Base-by-base conservation (phyloP, 2,329 filamentous ascomycete genomes). In the Phyllosticta citriasiana region DNA sequence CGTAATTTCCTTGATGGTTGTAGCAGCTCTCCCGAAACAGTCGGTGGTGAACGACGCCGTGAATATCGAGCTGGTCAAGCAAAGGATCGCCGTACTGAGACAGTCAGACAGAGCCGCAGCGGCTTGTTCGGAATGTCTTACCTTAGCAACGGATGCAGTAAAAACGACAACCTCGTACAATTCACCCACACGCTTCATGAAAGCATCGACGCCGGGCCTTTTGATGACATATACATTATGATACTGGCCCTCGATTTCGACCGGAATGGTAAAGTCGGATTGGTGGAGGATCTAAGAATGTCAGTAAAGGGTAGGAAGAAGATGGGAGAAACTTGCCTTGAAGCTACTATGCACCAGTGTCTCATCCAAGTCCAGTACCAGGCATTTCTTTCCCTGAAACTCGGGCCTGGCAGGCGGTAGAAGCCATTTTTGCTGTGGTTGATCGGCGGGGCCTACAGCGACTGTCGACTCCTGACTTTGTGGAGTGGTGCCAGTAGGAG, bases 141-240 rank as follows among this genome's bases (percentile, higher is more conserved):
- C 91, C 84, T 99, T 99, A 51, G 94, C 97, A 57, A 99, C 94
- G 8, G 94, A 99, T 59, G 94, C 94, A 51, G 94, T 99, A 73
- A 99, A 99, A 54, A 99, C 93, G 26, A 99, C 94, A 56, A 99
- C 93, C 77, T 99, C 94, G 70, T 97, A 99, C 57, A 99, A 81
- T 76, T 99, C 94, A 57, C 94, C 94, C 40, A 99, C 92, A 63
- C 94, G 83, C 80, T 97, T 97, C 91, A 99, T 97, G 76, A 99
- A 99, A 66, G 95, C 88, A 72, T 99, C 94, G 22, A 99, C 94
- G 59, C 94, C 94, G n/a, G 94, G 94, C 69, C 94, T 86, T 79
- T 99, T 99, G 74, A 99, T 99, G 66, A 99, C 94, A 73, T 99
- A 99, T 60, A 99, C 95, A 70, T 99, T 99, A 77, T 99, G 94